Evolutionary conservation across 1,139 yeast genomes (phyloP).

Genomic region (Nakaseomyces uthaithaninus): DNA sequence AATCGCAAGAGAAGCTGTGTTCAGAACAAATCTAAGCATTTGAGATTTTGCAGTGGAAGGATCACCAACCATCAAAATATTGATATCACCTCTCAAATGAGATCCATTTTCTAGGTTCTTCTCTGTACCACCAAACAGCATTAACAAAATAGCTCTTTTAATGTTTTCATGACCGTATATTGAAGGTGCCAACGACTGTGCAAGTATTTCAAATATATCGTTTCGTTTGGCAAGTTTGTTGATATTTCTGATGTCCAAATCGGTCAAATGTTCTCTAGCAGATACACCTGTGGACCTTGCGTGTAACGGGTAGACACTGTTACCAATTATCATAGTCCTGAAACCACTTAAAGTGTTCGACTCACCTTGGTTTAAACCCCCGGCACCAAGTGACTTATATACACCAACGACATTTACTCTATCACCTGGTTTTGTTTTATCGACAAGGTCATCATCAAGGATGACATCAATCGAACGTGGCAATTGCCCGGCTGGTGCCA

Average conservation of each 20-base stretch:
- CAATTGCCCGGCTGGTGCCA: slow-evolving; percentile 96
- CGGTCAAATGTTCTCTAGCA: slow-evolving; percentile 67
- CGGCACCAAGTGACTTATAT: slow-evolving; percentile 85
- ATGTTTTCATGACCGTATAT: slow-evolving; percentile 90
- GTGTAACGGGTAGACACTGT: slow-evolving; percentile 81
- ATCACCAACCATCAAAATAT: slow-evolving; percentile 94
- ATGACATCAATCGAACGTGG: slow-evolving; percentile 90
- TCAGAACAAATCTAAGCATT: slow-evolving; percentile 83
- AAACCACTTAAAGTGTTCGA: slow-evolving; percentile 59
- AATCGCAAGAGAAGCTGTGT: slow-evolving; percentile 90
- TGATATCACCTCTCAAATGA: slow-evolving; percentile 96
- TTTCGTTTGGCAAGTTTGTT: slow-evolving; percentile 62
- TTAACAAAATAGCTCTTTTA: slow-evolving; percentile 81
- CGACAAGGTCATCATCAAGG: slow-evolving; percentile 91
- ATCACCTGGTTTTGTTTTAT: slow-evolving; percentile 90
- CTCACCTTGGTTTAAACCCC: slow-evolving; percentile 33
- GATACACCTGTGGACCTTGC: slow-evolving; percentile 84
- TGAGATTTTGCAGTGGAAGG: slow-evolving; percentile 98
- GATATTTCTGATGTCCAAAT: slow-evolving; percentile 78
- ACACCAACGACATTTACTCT: slow-evolving; percentile 92
- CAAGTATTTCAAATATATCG: slow-evolving; percentile 66
- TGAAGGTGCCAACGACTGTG: slow-evolving; percentile 90
- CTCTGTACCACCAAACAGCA: slow-evolving; percentile 91
- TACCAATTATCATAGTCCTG: slow-evolving; percentile 73
- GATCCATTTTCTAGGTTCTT: slow-evolving; percentile 93